A percentile compares a stretch with the other conserved stretches of the same genome.
Conservation (phyloP, 2,329 filamentous ascomycete species). For the Eurotiales sp. region DNA sequence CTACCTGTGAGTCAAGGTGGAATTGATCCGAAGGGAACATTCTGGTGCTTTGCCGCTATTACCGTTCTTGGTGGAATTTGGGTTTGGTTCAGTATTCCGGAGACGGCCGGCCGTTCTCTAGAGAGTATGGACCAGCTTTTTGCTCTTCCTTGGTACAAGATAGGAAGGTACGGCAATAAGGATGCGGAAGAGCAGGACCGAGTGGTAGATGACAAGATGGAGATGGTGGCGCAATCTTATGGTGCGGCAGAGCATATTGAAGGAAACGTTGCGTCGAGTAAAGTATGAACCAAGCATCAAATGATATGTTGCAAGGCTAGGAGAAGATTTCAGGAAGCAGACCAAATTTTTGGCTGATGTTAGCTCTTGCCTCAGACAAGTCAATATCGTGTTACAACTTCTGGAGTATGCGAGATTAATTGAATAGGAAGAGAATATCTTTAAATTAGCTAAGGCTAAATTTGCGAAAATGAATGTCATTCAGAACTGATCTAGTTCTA, state of each 20-base stretch:
- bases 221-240: not conserved
- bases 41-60: slow-evolving; percentile 70
- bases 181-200: slow-evolving; percentile 1
- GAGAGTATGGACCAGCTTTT: slow-evolving; percentile 68
- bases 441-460: not conserved
- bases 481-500: not conserved
- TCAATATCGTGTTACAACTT: not conserved
- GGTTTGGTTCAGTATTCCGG: slow-evolving; percentile 70
- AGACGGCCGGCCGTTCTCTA: slow-evolving; percentile 59
- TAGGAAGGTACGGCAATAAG: slow-evolving; percentile 49
- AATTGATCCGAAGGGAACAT: slow-evolving; percentile 62
- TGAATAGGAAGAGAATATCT: not conserved
- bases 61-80: slow-evolving; percentile 65
- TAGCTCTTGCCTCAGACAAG: not conserved
- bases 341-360: not conserved
- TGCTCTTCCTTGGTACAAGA: slow-evolving; percentile 68
- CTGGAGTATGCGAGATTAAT: not conserved
- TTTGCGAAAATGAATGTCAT: not conserved
- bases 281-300: not conserved
- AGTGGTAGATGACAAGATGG: not conserved
- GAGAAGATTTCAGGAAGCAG: not conserved
- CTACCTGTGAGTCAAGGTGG: slow-evolving; percentile 44
- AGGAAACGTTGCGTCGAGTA: not conserved
- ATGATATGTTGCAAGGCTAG: not conserved
- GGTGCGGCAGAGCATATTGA: not conserved